These are phyloP conservation scores for Diaporthe sp. DNA, from an alignment of 2,329 filamentous ascomycete species.

Conservation along the genomic window DNA sequence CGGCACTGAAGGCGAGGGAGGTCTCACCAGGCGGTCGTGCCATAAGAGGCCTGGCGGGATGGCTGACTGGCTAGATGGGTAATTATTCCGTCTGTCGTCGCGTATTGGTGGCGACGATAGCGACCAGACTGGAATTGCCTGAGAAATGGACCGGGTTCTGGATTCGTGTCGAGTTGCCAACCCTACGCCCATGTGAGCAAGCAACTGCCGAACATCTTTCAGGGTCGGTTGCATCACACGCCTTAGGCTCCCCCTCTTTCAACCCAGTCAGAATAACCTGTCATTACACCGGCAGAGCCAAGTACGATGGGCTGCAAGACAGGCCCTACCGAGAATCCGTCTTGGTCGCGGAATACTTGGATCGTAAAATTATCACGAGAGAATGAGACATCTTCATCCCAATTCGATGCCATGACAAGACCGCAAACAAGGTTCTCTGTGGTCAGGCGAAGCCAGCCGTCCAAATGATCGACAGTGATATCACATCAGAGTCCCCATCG, in stretches of 20 bases:
- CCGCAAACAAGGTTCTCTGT: not conserved
- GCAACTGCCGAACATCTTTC: conserved; percentile 38
- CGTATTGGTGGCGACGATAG: conserved; percentile 12
- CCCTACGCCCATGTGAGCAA: conserved; percentile 14
- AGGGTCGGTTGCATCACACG: conserved; percentile 23
- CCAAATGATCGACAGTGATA: conserved; percentile 28
- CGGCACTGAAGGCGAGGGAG: not conserved
- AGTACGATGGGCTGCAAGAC: not conserved
- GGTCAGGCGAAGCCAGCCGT: conserved; percentile 3
- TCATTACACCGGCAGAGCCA: not conserved
- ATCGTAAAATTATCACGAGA: conserved; percentile 7
- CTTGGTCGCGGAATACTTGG: not conserved
- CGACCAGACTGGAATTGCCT: not conserved
- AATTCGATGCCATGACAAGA: conserved; percentile 4
- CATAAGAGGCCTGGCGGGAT: not conserved
- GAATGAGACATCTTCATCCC: not conserved
- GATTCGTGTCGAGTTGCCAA: conserved; percentile 20
- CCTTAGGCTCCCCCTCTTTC: not conserved
- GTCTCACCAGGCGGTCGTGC: not conserved
- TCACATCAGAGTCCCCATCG: conserved; percentile 28
- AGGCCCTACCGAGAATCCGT: not conserved
- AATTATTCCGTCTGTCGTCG: conserved; percentile 10
- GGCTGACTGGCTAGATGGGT: conserved; percentile 7
- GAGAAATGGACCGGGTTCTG: conserved; percentile 19
- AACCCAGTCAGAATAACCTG: not conserved